phyloP scores from a whole-genome alignment of 108 stramenopile genomes.

The Pseudonitzschia pungens region DNA sequence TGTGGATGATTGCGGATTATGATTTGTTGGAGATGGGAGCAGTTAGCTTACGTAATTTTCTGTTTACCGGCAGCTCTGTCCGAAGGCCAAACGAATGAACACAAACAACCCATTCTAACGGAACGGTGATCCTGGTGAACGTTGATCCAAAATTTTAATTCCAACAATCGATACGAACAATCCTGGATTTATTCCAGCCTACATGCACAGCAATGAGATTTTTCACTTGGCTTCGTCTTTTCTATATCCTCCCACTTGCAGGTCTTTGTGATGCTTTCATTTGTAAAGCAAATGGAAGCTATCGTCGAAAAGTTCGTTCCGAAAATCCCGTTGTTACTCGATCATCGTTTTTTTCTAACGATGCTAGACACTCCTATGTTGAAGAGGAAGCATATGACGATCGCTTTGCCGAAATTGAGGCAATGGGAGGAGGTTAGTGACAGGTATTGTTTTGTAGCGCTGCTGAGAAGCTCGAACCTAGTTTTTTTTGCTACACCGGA shows the following conservation, averaged over 20 bases:
- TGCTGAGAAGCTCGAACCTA: background rate
- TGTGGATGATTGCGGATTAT: no score
- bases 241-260: background rate
- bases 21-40: no score
- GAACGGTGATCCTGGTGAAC: no score
- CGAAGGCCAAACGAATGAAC: no score
- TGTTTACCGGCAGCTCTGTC: no score
- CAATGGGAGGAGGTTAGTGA: slow-evolving; percentile 34
- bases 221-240: background rate
- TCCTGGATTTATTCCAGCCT: no score
- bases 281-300: background rate
- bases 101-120: no score
- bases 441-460: background rate
- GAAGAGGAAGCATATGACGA: slow-evolving; percentile 8
- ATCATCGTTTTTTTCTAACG: background rate
- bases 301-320: background rate
- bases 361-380: slow-evolving; percentile 7
- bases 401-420: slow-evolving; percentile 22
- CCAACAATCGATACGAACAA: no score
- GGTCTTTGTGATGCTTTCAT: slow-evolving; percentile 6
- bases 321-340: background rate
- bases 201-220: background rate
- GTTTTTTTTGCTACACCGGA: background rate
- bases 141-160: no score
- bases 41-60: no score